phyloP scores from a whole-genome alignment of 139 green algal genomes.

The Coccomyxa sp. region DNA sequence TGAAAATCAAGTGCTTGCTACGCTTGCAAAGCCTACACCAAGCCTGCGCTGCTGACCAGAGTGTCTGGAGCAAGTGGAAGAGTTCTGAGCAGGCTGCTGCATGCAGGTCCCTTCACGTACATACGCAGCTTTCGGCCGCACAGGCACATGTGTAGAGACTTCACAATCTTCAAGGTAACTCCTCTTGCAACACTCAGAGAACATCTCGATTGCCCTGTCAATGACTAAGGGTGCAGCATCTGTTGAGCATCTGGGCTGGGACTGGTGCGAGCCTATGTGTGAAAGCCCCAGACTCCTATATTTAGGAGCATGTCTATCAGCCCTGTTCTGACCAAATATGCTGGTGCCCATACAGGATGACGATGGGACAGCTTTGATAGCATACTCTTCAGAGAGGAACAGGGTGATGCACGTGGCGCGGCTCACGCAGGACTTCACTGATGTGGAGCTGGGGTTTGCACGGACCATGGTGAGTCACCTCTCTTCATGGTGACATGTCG shows the following conservation, averaged over 20 bases:
- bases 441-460: constrained; percentile 7
- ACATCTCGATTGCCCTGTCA: not conserved
- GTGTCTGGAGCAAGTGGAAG: no score
- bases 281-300: not conserved
- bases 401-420: constrained; percentile 36
- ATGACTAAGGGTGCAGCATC: not conserved
- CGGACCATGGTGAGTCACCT: not conserved
- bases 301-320: not conserved
- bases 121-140: constrained; percentile 30
- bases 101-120: constrained; percentile 40
- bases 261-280: not conserved
- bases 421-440: constrained; percentile 26
- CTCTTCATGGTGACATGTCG: not conserved
- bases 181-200: not conserved
- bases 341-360: constrained; percentile 14
- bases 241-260: not conserved
- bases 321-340: not conserved
- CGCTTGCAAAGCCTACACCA: no score
- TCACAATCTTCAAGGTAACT: constrained; percentile 42
- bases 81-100: no score
- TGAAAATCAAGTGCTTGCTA: no score
- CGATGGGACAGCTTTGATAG: constrained; percentile 27
- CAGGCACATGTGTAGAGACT: constrained; percentile 30
- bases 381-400: constrained; percentile 46
- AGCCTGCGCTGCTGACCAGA: no score